Evolutionary conservation across 208 protist species (phyloP).

Genomic region (Trypanosoma scelopori): DNA sequence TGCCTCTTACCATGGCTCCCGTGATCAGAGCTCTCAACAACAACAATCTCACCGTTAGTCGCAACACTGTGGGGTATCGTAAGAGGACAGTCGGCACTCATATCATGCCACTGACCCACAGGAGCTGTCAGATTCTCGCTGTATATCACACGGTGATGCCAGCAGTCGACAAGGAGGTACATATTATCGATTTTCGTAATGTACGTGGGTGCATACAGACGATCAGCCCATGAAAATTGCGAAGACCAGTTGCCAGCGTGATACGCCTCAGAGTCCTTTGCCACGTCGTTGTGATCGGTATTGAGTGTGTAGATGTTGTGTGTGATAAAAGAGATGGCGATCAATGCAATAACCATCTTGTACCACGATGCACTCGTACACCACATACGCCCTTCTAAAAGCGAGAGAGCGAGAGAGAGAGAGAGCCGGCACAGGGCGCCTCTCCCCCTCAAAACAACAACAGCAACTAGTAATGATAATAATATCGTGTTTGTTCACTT

Average conservation of each 20-base stretch:
- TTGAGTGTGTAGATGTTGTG: too few relatives aligned
- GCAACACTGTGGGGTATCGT: conserved; percentile 20
- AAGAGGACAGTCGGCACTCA: conserved; percentile 1
- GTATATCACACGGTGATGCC: conserved; percentile 23
- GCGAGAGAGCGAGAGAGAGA: too few relatives aligned
- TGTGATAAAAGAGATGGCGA: too few relatives aligned
- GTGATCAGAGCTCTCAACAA: conserved; percentile 18
- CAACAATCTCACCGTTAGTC: conserved; percentile 15
- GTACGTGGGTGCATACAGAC: conserved; percentile 22
- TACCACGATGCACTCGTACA: too few relatives aligned
- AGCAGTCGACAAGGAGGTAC: conserved; percentile 16
- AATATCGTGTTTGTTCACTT: too few relatives aligned
- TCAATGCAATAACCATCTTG: too few relatives aligned
- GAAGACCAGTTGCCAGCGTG: background rate
- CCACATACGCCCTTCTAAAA: too few relatives aligned
- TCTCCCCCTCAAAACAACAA: too few relatives aligned
- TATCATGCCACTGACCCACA: background rate
- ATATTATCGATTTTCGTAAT: conserved; percentile 16
- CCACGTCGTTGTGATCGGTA: too few relatives aligned
- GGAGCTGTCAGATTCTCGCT: background rate
- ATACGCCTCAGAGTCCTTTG: background rate
- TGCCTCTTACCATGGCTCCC: conserved; percentile 9
- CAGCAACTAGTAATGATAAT: too few relatives aligned
- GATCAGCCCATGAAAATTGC: background rate
- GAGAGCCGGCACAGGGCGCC: too few relatives aligned